Evolutionary conservation across 2,329 filamentous ascomycete species (phyloP).

Genomic region (Aureobasidium zeae): DNA sequence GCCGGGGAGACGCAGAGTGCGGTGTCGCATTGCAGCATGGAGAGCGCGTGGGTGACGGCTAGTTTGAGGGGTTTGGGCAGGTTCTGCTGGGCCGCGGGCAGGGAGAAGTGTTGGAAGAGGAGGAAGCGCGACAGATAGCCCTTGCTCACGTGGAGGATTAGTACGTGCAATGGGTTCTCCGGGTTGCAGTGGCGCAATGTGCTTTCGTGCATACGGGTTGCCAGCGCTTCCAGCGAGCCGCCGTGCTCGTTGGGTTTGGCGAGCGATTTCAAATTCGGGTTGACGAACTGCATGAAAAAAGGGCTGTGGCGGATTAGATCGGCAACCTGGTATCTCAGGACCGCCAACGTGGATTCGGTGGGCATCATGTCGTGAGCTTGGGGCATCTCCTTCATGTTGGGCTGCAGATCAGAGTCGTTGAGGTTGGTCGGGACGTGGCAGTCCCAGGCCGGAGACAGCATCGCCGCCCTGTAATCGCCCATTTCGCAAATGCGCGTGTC

Average conservation of each 20-base stretch:
- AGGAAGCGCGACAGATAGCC: conserved; percentile 40
- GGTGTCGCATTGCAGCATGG: conserved; percentile 41
- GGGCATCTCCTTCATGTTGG: conserved; percentile 32
- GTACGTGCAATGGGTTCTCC: conserved; percentile 38
- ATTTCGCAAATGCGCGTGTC: conserved; percentile 62
- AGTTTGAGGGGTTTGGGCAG: conserved; percentile 22
- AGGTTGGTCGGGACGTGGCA: conserved; percentile 35
- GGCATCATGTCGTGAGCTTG: conserved; percentile 24
- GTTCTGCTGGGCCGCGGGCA: conserved; percentile 17
- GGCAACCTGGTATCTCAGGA: conserved; percentile 35
- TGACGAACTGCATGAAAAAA: conserved; percentile 40
- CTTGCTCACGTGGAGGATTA: conserved; percentile 40
- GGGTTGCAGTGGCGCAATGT: conserved; percentile 37
- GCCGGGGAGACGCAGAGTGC: conserved; percentile 35
- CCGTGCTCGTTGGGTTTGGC: conserved; percentile 17
- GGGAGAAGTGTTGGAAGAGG: conserved; percentile 38
- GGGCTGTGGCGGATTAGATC: conserved; percentile 33
- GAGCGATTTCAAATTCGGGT: conserved; percentile 32
- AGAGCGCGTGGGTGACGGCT: conserved; percentile 29
- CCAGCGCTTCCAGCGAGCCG: conserved; percentile 30
- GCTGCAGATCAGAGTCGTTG: conserved; percentile 34
- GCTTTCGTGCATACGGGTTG: conserved; percentile 37
- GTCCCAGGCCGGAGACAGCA: conserved; percentile 37
- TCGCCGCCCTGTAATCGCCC: conserved; percentile 39
- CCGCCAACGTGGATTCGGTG: conserved; percentile 37